These are phyloP conservation scores for Gossypium trilobum DNA, from an alignment of 441 rosid genomes.

Conservation along the genomic window DNA sequence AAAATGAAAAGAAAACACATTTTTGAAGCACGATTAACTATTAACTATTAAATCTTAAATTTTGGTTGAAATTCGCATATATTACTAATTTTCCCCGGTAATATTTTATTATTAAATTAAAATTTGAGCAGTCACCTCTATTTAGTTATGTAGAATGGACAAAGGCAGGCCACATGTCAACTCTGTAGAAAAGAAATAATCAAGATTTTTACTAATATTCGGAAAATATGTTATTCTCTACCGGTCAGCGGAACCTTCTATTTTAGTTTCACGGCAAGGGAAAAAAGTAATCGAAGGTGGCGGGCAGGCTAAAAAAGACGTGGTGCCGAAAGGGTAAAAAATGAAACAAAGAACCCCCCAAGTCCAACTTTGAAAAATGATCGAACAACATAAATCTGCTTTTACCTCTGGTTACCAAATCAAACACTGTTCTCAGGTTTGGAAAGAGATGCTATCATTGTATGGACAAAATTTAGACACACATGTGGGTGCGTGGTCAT, in stretches of 20 bases:
- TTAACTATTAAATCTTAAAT: too few relatives aligned
- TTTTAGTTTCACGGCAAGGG: background rate
- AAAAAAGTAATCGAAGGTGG: too few relatives aligned
- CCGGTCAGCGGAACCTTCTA: background rate
- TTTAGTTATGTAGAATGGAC: too few relatives aligned
- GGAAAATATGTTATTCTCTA: background rate
- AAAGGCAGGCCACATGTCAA: background rate
- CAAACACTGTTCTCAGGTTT: background rate
- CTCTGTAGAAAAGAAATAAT: background rate
- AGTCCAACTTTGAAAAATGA: background rate
- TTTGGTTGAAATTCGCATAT: too few relatives aligned
- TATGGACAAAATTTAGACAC: background rate
- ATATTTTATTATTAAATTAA: too few relatives aligned
- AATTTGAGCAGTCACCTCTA: too few relatives aligned
- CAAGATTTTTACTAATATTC: background rate
- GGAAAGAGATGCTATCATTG: background rate
- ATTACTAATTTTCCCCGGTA: too few relatives aligned
- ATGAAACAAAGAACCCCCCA: background rate
- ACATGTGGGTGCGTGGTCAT: background rate
- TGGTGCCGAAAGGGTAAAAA: background rate
- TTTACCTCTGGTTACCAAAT: background rate
- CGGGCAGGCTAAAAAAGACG: background rate
- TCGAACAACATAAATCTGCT: background rate
- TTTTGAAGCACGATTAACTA: too few relatives aligned
- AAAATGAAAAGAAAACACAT: too few relatives aligned